Evolutionary conservation across 306 rosid genomes (phyloP).

Genomic region (Castanospermum australe): DNA sequence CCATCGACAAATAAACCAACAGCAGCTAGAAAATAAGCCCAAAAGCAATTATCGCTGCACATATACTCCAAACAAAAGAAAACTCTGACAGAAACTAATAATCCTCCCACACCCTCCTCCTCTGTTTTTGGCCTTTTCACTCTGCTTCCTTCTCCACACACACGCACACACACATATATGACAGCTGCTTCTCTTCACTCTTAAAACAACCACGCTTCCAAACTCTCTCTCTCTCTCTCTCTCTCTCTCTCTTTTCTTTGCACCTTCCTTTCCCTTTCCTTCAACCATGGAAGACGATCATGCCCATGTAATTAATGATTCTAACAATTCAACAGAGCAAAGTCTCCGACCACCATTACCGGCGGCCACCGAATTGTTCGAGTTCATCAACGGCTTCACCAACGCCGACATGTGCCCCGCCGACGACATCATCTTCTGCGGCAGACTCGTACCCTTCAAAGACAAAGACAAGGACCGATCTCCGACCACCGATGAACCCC

Average conservation of each 20-base stretch:
- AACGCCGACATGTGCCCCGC: conserved; percentile 59
- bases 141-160: too few relatives aligned
- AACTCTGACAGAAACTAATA: conserved; percentile 7
- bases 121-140: conserved; percentile 6
- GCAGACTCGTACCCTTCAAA: conserved; percentile 50
- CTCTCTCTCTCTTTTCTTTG: background rate
- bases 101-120: conserved; percentile 5
- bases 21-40: background rate
- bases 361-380: conserved; percentile 42
- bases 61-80: conserved; percentile 28
- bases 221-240: too few relatives aligned
- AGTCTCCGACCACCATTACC: conserved; percentile 26
- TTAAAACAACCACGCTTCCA: too few relatives aligned
- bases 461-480: background rate
- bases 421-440: conserved; percentile 68
- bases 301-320: background rate
- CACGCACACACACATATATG: background rate
- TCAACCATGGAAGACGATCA: conserved; percentile 30
- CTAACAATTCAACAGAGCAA: background rate
- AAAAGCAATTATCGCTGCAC: conserved; percentile 21
- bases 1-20: conserved; percentile 24
- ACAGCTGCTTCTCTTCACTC: background rate
- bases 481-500: background rate
- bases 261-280: background rate
- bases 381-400: conserved; percentile 51